A percentile compares a stretch with the other conserved stretches of the same genome.
These are phyloP conservation scores for Neospermospora avenae DNA, from an alignment of 2,329 filamentous ascomycete species.

Conservation along the genomic window DNA sequence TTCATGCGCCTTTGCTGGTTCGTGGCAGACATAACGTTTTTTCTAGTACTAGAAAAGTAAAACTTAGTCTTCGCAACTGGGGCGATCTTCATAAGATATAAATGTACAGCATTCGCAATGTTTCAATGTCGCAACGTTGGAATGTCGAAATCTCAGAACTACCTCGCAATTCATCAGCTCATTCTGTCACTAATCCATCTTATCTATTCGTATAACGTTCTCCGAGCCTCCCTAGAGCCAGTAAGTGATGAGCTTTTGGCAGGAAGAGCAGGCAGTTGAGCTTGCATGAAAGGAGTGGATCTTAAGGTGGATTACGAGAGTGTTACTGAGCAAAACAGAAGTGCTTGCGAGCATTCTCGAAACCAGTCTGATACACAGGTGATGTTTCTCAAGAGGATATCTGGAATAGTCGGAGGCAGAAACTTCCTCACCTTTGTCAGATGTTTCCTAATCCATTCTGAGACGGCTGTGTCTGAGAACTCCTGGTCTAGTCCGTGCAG, in stretches of 20 bases:
- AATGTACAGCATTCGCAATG: too few species aligned
- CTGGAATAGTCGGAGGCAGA: background rate
- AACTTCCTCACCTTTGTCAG: background rate
- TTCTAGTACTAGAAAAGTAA: too few species aligned
- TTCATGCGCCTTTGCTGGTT: too few species aligned
- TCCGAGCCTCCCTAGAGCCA: too few species aligned
- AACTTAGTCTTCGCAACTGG: too few species aligned
- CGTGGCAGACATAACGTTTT: too few species aligned
- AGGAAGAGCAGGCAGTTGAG: background rate
- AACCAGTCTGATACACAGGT: background rate
- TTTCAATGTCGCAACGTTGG: too few species aligned
- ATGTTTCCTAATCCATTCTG: background rate
- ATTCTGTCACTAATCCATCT: too few species aligned
- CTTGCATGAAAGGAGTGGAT: background rate
- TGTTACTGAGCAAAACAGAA: background rate
- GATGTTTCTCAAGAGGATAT: background rate
- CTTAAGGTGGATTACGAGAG: background rate
- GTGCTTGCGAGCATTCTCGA: background rate
- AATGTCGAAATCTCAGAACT: too few species aligned
- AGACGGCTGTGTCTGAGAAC: background rate
- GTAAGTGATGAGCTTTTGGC: background rate
- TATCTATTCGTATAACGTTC: too few species aligned
- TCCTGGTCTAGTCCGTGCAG: background rate
- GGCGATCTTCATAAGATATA: too few species aligned
- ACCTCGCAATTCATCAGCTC: too few species aligned